Percentiles rank a stretch among this genome's conserved stretches.
Conservation (phyloP, 2,329 filamentous ascomycete species). For the Fusarium sp. region DNA sequence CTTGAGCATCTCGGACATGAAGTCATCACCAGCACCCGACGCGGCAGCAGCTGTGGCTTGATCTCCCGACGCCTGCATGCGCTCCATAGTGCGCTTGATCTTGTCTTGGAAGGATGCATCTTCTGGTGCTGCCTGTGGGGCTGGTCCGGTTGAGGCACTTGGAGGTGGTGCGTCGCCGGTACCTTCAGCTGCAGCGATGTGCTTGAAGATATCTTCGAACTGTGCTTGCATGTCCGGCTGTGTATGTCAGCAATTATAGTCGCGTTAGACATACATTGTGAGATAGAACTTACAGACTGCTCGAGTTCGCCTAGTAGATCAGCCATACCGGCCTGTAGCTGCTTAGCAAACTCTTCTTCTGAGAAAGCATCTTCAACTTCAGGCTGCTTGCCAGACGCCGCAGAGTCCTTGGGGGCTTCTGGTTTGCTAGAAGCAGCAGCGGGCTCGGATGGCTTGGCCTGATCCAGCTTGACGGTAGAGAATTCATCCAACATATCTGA, state of each 20-base stretch:
- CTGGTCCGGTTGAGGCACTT: slow-evolving; percentile 46
- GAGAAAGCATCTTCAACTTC: slow-evolving; percentile 60
- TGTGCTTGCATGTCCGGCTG: slow-evolving; percentile 81
- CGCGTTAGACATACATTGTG: not conserved
- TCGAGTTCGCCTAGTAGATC: slow-evolving; percentile 81
- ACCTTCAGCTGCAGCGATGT: slow-evolving; percentile 69
- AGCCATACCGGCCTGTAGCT: slow-evolving; percentile 92
- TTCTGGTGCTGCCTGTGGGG: slow-evolving; percentile 54
- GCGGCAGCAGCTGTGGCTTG: slow-evolving; percentile 84
- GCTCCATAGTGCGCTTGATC: slow-evolving; percentile 93
- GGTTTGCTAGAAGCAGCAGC: slow-evolving; percentile 49
- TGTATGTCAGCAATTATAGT: slow-evolving; percentile 4
- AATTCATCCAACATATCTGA: slow-evolving; percentile 95
- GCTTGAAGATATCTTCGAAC: slow-evolving; percentile 82
- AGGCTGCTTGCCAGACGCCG: slow-evolving; percentile 42
- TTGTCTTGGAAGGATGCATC: slow-evolving; percentile 89
- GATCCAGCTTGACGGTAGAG: slow-evolving; percentile 69
- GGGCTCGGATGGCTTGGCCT: slow-evolving; percentile 46
- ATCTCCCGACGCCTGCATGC: slow-evolving; percentile 91
- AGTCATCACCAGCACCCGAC: slow-evolving; percentile 77
- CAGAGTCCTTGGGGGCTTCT: slow-evolving; percentile 54
- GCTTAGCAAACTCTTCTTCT: slow-evolving; percentile 85
- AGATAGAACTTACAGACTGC: slow-evolving; percentile 62
- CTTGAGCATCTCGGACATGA: slow-evolving; percentile 92
- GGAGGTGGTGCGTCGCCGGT: slow-evolving; percentile 44